Base-by-base conservation (phyloP, 2,329 filamentous ascomycete species). In the Calonectria pauciramosa region DNA sequence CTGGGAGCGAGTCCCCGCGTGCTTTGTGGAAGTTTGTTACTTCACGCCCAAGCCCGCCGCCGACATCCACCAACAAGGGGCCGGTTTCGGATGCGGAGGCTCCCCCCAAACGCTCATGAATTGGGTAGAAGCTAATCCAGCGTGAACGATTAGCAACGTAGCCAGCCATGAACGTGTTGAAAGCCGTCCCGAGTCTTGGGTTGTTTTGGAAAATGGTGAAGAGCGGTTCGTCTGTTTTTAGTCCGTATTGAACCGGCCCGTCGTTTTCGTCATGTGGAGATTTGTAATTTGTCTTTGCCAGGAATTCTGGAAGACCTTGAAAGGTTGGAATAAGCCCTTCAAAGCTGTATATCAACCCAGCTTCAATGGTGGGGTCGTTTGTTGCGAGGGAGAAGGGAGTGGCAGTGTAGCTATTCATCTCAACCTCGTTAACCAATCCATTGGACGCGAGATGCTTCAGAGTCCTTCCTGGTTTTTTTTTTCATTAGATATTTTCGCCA, bases 101-200 rank as follows among this genome's bases (percentile, higher is more conserved):
- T 9, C 54, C 44, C 9, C 47, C 59, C n/a, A 78, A 41, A 14
- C 74, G 68, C 8, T 77, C 76, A 4, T 74, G 2, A 8, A 68
- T 41, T 0, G 68, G 60, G 81, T 26, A 86, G 75, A 72, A 82
- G 75, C 68, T 65, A 14, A 63, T 80, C 84, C 84, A 85, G 82
- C 8, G 83, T 75, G n/a, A 82, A 77, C 79, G 83, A 80, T 78
- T 82, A 41, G 77, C 70, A 7, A 82, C 83, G 60, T 82, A 81
- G 0, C 83, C 83, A 18, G 81, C 80, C 84, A 86, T 86, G 70
- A 83, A 82, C 3, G 81, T 82, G 10, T 80, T 83, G 68, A 86
- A 86, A 20, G 80, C 80, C 44, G 79, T 80, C 11, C 82, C 81
- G 16, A 78, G 81, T 0, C 77, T 73, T 1, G 82, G 77, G n/a